Evolutionary conservation across 1,284 basidiomycete species (phyloP), one percentile per base, ranked within the genome.

Genomic region (Fomitopsis schrenkii): DNA sequence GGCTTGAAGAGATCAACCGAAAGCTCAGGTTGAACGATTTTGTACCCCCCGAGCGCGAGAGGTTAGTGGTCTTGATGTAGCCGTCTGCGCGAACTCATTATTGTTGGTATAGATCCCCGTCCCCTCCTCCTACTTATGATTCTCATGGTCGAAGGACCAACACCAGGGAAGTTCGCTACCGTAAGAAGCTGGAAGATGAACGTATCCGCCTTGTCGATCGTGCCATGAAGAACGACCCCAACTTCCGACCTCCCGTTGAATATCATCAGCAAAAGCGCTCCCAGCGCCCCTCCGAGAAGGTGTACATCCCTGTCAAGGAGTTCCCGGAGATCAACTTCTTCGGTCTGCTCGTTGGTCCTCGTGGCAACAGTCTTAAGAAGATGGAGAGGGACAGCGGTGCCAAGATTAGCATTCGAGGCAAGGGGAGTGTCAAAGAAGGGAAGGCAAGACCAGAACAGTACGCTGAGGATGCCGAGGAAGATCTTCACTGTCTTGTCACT

Each of bases 241-340:
- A 94, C 74, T 99, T 96, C 83, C 91, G 92, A 50, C 95, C 97
- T 55, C 97, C 97, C 10, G 89, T 94, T 62, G 95, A 98, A 75
- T 98, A 96, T 72, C 93, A 97, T 63, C 94, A 96, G 74, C 91
- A 94, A 71, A 94, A 95, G 73, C 89, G 93, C 55, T 93, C 91
- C 42, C 91, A 93, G 62, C 87, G 94, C 56, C 95, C 95, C 15
- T 91, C 91, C 54, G 97, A 99, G 64, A 99, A 99, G 77, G 97
- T 99, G 62, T 99, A 98, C 74, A 96, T 99, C 64, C 97, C 97
- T 33, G 95, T 98, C 71, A 98, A 99, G 75, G 97, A 99, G 78
- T 99, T 99, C 72, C 97, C 97, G 5, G 97, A 99, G 77, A 99
- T 99, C 82, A 99, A 99, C 77, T 99, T 99, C 77, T 99, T 99